Conservation (phyloP, 2,329 filamentous ascomycete genomes). For the Aspergillus sp. region DNA sequence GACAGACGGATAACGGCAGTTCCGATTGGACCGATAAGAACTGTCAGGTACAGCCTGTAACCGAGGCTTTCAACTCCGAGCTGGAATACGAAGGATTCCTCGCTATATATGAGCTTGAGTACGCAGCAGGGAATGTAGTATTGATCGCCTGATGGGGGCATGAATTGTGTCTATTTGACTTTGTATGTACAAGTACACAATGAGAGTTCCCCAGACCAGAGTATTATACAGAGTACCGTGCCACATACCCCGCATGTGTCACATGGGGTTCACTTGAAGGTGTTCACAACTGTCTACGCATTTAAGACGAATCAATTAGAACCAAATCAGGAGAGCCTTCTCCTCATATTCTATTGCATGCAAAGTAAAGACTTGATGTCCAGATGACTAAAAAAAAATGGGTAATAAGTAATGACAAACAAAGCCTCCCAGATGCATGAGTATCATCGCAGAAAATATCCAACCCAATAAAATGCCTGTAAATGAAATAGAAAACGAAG, state of each 20-base stretch:
- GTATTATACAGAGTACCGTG: background rate
- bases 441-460: constrained; percentile 17
- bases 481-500: constrained; percentile 11
- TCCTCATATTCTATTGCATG: too few species aligned
- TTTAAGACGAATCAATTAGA: background rate
- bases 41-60: background rate
- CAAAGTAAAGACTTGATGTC: too few species aligned
- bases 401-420: constrained; percentile 6
- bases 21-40: background rate
- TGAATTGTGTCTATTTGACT: constrained; percentile 3
- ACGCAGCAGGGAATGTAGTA: background rate
- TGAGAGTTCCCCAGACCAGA: too few species aligned
- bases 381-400: background rate
- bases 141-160: constrained; percentile 1
- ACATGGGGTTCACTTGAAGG: background rate
- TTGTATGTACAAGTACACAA: too few species aligned
- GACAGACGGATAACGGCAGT: background rate
- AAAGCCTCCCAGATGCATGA: constrained; percentile 33
- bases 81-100: background rate
- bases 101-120: too few species aligned
- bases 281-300: too few species aligned
- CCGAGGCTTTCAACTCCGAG: too few species aligned
- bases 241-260: background rate
- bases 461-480: background rate
- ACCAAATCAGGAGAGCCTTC: background rate